Base-by-base conservation (phyloP, 179 eudicot genomes). In the Sideroxylon spinosum region DNA sequence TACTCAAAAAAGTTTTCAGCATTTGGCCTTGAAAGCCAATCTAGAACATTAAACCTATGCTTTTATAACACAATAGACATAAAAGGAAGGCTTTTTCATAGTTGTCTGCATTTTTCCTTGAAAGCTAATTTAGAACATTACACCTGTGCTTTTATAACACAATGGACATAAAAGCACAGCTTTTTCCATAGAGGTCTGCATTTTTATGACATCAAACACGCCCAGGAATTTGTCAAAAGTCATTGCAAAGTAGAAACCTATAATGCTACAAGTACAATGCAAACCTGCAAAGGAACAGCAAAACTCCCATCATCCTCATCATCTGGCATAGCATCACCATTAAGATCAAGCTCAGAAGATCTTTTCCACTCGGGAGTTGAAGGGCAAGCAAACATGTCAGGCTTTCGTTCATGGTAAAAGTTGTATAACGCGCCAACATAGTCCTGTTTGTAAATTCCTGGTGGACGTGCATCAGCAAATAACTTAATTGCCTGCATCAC, bases 321-420 rank as follows among this genome's bases (percentile, higher is more conserved):
- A 78, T 94, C 99, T 7, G 88, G 91, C 73, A 89, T 83, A 14
- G 91, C 98, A 81, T 88, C 98, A 81, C 98, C 99, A 87, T 96
- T 96, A 23, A 94, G 88, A 88, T 96, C 98, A 78, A 96, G 83
- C 65, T 94, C 99, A 76, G 93, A 88, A 74, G 94, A 83, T 81
- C 93, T 94, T 83, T 96, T 94, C 99, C 99, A 96, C 81, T 96
- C 98, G 0, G 99, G 98, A 75, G 97, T 92, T 53, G 92, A 78
- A 72, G 99, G 99, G 86, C 97, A 94, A 80, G 86, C 78, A 78
- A 89, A 85, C 84, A 84, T 71, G 78, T 96, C 99, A 53, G 95
- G 91, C 81, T 83, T 94, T 56, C 84, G 86, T 84, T 96, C 98
- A 79, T 96, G 99, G 82, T 92, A 96, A 61, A 94, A 96, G 76